Evolutionary conservation across 73 alveolate genomes (phyloP).

Genomic region (Paramecium caudatum): DNA sequence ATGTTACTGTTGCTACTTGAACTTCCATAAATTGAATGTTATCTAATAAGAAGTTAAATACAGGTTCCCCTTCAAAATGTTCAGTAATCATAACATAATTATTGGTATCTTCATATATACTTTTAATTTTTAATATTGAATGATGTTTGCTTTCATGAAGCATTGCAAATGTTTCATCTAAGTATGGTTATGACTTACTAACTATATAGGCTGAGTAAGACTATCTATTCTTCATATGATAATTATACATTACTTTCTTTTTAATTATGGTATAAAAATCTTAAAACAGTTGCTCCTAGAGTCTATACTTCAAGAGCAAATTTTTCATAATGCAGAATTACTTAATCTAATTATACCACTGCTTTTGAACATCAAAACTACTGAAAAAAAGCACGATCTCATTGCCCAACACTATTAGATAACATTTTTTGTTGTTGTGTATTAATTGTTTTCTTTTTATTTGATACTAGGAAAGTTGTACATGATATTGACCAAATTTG

Average conservation of each 20-base stretch:
- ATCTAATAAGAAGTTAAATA: not conserved
- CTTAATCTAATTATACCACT: constrained; percentile 35
- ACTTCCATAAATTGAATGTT: constrained; percentile 13
- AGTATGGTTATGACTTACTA: constrained; percentile 8
- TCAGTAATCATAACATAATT: constrained; percentile 58
- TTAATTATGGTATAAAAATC: constrained; percentile 16
- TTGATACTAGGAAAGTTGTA: not conserved
- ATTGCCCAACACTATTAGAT: constrained; percentile 10
- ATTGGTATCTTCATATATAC: constrained; percentile 27
- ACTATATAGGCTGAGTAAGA: not conserved
- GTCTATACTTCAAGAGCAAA: constrained; percentile 46
- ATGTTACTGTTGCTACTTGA: constrained; percentile 44
- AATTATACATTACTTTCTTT: constrained; percentile 14
- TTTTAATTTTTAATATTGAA: not conserved
- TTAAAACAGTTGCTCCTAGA: constrained; percentile 23
- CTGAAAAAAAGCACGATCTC: not conserved
- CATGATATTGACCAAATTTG: not conserved
- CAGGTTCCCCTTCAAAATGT: constrained; percentile 49
- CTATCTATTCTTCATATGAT: not conserved
- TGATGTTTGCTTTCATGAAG: constrained; percentile 20
- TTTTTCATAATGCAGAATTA: constrained; percentile 26
- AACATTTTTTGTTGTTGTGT: constrained; percentile 23
- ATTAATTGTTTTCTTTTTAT: constrained; percentile 26
- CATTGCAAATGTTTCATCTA: not conserved
- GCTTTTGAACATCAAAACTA: not conserved